A percentile compares a stretch with the other conserved stretches of the same genome.
Evolutionary conservation across 345 rosid species (phyloP).

Genomic region (Aegle marmelos): DNA sequence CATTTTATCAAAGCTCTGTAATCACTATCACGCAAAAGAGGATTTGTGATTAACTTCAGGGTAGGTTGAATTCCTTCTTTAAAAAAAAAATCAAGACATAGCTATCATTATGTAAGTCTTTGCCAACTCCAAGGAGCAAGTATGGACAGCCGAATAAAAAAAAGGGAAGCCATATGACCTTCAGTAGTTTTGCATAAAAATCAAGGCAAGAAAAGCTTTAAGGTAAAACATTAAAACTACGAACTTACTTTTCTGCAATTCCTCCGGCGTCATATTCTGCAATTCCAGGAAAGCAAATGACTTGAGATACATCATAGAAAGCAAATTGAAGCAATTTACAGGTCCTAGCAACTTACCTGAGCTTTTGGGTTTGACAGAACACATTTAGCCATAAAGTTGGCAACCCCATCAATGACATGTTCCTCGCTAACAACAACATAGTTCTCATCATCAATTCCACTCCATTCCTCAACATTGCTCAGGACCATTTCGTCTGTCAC

Average conservation of each 20-base stretch:
- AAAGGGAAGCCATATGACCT: neutral
- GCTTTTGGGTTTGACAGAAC: slow-evolving; percentile 76
- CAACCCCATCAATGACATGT: slow-evolving; percentile 85
- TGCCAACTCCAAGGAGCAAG: neutral
- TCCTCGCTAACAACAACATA: slow-evolving; percentile 76
- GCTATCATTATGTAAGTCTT: neutral
- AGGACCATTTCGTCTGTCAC: slow-evolving; percentile 90
- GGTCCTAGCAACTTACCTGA: slow-evolving; percentile 35
- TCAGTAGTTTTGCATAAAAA: neutral
- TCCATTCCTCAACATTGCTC: slow-evolving; percentile 65
- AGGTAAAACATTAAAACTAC: slow-evolving; percentile 1
- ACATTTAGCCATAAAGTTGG: slow-evolving; percentile 94
- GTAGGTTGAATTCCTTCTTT: neutral
- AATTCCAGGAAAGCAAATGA: slow-evolving; percentile 23
- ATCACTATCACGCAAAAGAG: neutral
- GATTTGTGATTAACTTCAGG: neutral
- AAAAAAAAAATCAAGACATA: neutral
- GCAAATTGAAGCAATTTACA: neutral
- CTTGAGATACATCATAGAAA: slow-evolving; percentile 9
- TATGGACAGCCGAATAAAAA: neutral
- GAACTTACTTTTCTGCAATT: slow-evolving; percentile 74
- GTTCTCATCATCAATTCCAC: slow-evolving; percentile 73
- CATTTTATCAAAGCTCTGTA: neutral
- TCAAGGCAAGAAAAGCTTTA: neutral
- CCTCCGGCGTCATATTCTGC: slow-evolving; percentile 81